These are phyloP conservation scores for Saccharum spontaneum DNA, from an alignment of 176 grass and related monocot genomes.

Conservation along the genomic window DNA sequence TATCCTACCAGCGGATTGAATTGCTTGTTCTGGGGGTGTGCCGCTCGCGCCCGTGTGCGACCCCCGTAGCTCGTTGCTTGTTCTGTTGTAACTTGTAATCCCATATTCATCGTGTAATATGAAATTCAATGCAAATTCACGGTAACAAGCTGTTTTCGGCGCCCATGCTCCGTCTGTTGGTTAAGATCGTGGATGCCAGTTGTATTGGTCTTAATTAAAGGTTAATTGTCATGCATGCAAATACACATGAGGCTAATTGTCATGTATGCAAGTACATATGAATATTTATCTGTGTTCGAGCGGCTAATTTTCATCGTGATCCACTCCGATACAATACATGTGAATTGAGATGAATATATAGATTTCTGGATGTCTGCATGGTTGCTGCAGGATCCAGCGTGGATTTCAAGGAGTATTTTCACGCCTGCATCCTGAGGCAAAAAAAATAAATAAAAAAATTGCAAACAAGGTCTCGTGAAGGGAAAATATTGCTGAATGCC, in stretches of 20 bases:
- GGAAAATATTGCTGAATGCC: neutral
- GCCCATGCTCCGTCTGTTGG: neutral
- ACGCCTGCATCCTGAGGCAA: too few species aligned
- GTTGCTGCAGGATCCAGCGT: too few species aligned
- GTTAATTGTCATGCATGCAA: neutral
- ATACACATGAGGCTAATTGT: neutral
- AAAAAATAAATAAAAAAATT: too few species aligned
- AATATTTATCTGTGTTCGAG: neutral
- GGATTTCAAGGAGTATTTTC: too few species aligned
- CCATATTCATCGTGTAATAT: neutral
- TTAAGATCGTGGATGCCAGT: neutral
- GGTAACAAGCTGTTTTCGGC: neutral
- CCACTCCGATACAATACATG: neutral
- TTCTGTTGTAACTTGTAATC: neutral
- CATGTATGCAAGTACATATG: too few species aligned
- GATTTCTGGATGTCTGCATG: too few species aligned
- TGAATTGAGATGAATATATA: neutral
- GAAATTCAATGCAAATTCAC: neutral
- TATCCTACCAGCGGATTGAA: conserved; percentile 29
- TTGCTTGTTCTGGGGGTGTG: conserved; percentile 2
- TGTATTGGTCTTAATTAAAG: neutral
- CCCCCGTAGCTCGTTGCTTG: neutral
- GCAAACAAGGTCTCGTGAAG: neutral
- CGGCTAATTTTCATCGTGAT: neutral
- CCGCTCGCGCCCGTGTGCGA: neutral